Evolutionary conservation across 352 stramenopile species (phyloP).

Genomic region (Phytophthora tubulina): DNA sequence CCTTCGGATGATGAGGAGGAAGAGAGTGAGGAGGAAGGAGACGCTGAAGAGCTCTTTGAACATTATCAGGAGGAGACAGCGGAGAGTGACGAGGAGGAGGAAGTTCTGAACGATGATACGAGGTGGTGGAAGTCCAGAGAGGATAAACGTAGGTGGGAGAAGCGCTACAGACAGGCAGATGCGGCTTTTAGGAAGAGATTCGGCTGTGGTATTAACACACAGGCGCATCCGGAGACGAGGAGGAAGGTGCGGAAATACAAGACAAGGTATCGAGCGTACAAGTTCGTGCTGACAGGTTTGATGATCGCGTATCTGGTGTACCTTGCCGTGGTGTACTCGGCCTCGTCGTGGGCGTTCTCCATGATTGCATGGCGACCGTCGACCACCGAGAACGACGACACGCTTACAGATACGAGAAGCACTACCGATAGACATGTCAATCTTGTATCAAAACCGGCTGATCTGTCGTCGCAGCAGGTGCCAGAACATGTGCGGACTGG

Average conservation of each 20-base stretch:
- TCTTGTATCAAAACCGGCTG: not conserved
- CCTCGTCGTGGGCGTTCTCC: conserved; percentile 44
- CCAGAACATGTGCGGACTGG: conserved; percentile 44
- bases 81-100: conserved; percentile 46
- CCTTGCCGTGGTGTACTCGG: conserved; percentile 38
- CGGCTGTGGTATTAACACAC: conserved; percentile 54
- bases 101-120: conserved; percentile 41
- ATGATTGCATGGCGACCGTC: conserved; percentile 36
- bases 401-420: not conserved
- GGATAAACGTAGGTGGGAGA: conserved; percentile 47
- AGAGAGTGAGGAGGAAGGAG: conserved; percentile 33
- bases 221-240: conserved; percentile 40
- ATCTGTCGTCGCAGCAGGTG: conserved; percentile 1
- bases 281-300: conserved; percentile 42
- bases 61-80: conserved; percentile 11
- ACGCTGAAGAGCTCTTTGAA: conserved; percentile 23
- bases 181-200: conserved; percentile 34
- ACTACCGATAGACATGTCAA: not conserved
- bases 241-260: conserved; percentile 33
- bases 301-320: conserved; percentile 46
- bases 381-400: conserved; percentile 2
- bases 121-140: conserved; percentile 42
- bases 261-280: conserved; percentile 35
- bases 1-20: conserved; percentile 38
- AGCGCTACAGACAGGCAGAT: conserved; percentile 38